phyloP scores from a whole-genome alignment of 129 eudicot species.

The Glebionis coronaria region DNA sequence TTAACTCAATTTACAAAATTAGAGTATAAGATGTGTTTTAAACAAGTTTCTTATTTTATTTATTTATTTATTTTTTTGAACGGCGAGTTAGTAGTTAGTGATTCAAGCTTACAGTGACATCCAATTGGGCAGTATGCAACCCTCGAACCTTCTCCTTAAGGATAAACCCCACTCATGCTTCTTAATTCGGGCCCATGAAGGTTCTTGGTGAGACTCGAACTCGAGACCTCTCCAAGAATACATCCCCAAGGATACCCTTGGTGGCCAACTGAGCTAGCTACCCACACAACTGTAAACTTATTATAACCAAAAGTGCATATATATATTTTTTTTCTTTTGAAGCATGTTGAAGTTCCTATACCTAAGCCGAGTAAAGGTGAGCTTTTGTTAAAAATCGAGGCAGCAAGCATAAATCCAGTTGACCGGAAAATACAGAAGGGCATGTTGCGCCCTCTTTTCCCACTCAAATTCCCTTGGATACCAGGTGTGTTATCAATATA shows the following conservation, averaged over 20 bases:
- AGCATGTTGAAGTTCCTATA: slow-evolving; percentile 63
- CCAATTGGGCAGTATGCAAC: no score
- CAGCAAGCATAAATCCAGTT: slow-evolving; percentile 53
- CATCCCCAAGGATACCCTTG: no score
- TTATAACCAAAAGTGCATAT: background rate
- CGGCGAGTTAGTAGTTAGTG: no score
- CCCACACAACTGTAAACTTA: background rate
- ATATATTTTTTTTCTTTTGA: slow-evolving; percentile 26
- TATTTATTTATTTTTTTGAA: no score
- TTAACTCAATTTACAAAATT: background rate
- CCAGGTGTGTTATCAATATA: slow-evolving; percentile 41
- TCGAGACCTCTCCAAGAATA: no score
- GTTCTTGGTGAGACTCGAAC: no score
- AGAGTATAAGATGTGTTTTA: background rate
- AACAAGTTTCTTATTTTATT: slow-evolving; percentile 1
- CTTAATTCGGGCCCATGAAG: no score
- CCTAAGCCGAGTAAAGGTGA: slow-evolving; percentile 53
- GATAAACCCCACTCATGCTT: no score
- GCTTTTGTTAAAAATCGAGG: slow-evolving; percentile 54
- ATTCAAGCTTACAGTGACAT: no score
- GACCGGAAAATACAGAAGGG: slow-evolving; percentile 76
- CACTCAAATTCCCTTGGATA: slow-evolving; percentile 61
- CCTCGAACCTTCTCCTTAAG: no score
- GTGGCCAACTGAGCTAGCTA: no score
- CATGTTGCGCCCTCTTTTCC: slow-evolving; percentile 63